Base-by-base conservation (phyloP, 768 basidiomycete genomes). In the Serendipita sp. region DNA sequence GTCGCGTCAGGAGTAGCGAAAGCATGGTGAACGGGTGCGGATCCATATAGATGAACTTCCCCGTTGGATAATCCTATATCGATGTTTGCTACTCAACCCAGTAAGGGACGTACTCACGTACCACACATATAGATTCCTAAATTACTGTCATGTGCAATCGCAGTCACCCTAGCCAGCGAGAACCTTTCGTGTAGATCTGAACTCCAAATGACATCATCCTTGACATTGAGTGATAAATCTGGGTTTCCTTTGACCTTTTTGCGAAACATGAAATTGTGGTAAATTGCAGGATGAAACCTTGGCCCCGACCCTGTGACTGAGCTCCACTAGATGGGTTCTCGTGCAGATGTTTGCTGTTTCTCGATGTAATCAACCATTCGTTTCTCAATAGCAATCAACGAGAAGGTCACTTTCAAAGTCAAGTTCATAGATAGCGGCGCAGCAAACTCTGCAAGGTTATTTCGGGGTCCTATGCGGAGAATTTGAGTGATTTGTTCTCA, bases 31-130 rank as follows among this genome's bases (percentile, higher is more conserved):
- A 58, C 53, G 11, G 53, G 22, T 4, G 53, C 22, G 9, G 24
- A 17, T n/a, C 53, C 53, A 58, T 58, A 58, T 3, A 58, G 53
- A 58, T 58, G 53, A 58, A 58, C 17, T n/a, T 58, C 53, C 9
- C 53, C 53, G n/a, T 58, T 58, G 11, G 22, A n/a, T 24, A 58
- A 58, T 24, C 53, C 53, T 58, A 24, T 3, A 9, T 20, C 11
- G 53, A 58, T 11, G 17, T n/a, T 11, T 22, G 31, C 9, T 26
- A 24, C 31, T 31, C 9, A 28, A 58, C 28, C 24, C 11, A 24
- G 24, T 13, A n/a, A 9, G 22, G 24, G 28, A 3, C 31, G 11
- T n/a, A 13, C 22, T 17, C 34, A 38, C 17, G 11, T 33, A 58
- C 53, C 53, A n/a, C 53, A 58, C 22, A 31, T 24, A 58, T 28